A percentile compares a stretch with the other conserved stretches of the same genome.
Evolutionary conservation across 208 protist genomes (phyloP).

Genomic region (Phytomonas francai): DNA sequence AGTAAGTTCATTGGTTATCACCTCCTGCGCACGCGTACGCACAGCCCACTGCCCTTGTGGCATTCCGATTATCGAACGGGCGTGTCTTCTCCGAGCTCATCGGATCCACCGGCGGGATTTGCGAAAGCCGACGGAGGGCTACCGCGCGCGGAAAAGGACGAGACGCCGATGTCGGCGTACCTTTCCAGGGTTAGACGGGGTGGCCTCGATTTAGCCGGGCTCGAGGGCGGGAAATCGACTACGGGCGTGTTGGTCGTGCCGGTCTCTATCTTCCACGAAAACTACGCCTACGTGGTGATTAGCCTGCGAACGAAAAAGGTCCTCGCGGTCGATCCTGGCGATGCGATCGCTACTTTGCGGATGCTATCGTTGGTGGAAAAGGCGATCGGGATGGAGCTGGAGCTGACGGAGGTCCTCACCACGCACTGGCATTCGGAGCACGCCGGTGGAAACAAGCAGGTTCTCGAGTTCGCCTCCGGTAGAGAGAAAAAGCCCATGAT

Average conservation of each 20-base stretch:
- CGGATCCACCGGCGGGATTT: constrained; percentile 8
- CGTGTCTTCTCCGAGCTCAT: constrained; percentile 35
- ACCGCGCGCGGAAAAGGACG: background rate
- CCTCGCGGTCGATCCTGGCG: constrained; percentile 71
- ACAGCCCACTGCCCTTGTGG: constrained; percentile 36
- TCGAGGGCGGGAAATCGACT: constrained; percentile 3
- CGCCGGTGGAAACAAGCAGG: constrained; percentile 84
- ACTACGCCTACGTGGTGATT: constrained; percentile 88
- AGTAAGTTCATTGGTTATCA: constrained; percentile 51
- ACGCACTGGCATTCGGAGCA: constrained; percentile 97
- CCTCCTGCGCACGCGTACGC: constrained; percentile 38
- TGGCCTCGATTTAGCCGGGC: constrained; percentile 10
- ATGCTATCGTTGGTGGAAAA: constrained; percentile 27
- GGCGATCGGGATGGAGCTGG: constrained; percentile 23
- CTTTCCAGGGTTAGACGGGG: constrained; percentile 16
- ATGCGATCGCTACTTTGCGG: constrained; percentile 47
- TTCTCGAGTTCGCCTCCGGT: constrained; percentile 18
- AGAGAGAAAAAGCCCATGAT: background rate
- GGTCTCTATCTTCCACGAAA: constrained; percentile 77
- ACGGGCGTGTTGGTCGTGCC: constrained; percentile 48
- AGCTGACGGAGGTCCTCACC: constrained; percentile 82
- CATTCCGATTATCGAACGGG: constrained; percentile 79
- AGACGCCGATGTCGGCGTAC: constrained; percentile 6
- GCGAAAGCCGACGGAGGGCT: constrained; percentile 3
- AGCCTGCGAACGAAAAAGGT: constrained; percentile 40